Evolutionary conservation across 169 alveolate species (phyloP).

Genomic region (Ichthyophthirius multifiliis): DNA sequence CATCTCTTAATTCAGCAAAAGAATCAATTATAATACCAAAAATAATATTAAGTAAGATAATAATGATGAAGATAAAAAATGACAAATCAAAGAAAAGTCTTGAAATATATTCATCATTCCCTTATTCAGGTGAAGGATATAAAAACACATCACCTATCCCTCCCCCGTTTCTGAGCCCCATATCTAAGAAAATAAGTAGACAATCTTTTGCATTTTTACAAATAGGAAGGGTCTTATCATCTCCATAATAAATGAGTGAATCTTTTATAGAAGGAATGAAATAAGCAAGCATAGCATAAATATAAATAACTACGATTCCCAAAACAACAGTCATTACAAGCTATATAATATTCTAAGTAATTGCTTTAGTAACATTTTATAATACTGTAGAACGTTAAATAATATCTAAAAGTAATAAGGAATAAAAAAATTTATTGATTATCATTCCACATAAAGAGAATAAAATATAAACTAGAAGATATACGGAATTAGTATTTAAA

Average conservation of each 20-base stretch:
- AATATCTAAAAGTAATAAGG: conserved; percentile 50
- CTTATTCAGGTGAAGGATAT: not conserved
- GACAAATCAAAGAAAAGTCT: conserved; percentile 65
- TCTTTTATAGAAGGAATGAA: conserved; percentile 26
- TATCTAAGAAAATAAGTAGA: conserved; percentile 45
- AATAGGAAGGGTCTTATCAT: conserved; percentile 43
- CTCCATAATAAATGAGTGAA: conserved; percentile 38
- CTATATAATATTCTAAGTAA: conserved; percentile 46
- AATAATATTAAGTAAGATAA: conserved; percentile 68
- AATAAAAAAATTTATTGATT: conserved; percentile 23
- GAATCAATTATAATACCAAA: conserved; percentile 82
- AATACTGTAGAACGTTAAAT: conserved; percentile 46
- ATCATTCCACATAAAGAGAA: not conserved
- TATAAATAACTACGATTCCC: conserved; percentile 48
- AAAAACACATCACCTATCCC: conserved; percentile 69
- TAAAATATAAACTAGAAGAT: not conserved
- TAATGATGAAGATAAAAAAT: conserved; percentile 66
- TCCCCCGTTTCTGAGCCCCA: conserved; percentile 80
- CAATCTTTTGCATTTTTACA: conserved; percentile 65
- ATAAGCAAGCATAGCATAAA: conserved; percentile 27
- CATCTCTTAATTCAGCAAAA: conserved; percentile 75
- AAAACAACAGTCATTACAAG: conserved; percentile 51
- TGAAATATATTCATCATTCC: not conserved
- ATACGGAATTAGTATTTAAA: not conserved
- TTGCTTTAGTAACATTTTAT: conserved; percentile 45